These are phyloP conservation scores for Globisporangium ultimum DNA, from an alignment of 352 stramenopile genomes.

Conservation along the genomic window DNA sequence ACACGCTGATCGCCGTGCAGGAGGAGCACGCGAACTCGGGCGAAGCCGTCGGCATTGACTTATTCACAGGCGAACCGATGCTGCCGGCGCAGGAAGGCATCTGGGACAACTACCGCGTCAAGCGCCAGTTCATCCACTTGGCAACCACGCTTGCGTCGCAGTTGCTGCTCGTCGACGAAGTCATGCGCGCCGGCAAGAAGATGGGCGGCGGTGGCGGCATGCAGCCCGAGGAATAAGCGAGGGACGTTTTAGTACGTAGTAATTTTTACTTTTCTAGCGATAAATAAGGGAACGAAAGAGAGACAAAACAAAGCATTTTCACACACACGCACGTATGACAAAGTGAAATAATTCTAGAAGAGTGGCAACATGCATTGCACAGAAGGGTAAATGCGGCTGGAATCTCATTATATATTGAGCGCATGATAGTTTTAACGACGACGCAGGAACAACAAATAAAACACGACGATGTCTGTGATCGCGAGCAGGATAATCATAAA, in stretches of 20 bases:
- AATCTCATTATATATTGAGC: neutral
- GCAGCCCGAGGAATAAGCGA: slow-evolving; percentile 59
- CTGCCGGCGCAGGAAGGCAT: slow-evolving; percentile 95
- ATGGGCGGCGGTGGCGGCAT: slow-evolving; percentile 88
- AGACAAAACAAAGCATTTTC: neutral
- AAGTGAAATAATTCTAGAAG: too few relatives aligned
- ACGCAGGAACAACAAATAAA: slow-evolving; percentile 85
- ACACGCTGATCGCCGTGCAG: slow-evolving; percentile 95
- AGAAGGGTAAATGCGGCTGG: too few relatives aligned
- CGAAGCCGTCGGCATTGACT: slow-evolving; percentile 94
- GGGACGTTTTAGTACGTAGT: too few relatives aligned
- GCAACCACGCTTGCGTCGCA: slow-evolving; percentile 98
- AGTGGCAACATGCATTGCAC: too few relatives aligned
- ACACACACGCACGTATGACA: neutral
- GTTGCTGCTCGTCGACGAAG: slow-evolving; percentile 98
- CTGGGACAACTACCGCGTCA: slow-evolving; percentile 99
- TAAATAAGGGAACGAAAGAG: slow-evolving; percentile 7
- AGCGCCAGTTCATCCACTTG: slow-evolving; percentile 98
- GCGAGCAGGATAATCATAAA: slow-evolving; percentile 61
- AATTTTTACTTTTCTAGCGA: slow-evolving; percentile 9
- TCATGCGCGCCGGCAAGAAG: slow-evolving; percentile 98
- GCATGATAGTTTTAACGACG: slow-evolving; percentile 7
- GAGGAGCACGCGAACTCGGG: slow-evolving; percentile 92
- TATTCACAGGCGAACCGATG: slow-evolving; percentile 96
- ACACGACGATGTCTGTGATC: slow-evolving; percentile 68